A percentile compares a stretch with the other conserved stretches of the same genome.
phyloP scores from a whole-genome alignment of 306 rosid species.

The Citrullus colocynthis region DNA sequence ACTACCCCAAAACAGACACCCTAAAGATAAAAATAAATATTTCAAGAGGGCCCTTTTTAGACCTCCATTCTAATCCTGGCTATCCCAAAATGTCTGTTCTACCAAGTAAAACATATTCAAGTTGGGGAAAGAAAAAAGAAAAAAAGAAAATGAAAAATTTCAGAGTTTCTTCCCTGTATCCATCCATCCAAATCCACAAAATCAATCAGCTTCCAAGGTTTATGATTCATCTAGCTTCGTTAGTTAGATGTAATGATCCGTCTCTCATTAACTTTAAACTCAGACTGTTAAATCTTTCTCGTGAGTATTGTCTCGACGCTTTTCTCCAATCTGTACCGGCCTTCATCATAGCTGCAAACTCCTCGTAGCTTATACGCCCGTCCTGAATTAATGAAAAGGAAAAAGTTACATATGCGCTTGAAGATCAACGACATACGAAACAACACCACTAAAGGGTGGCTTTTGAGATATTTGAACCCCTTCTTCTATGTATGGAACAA shows the following conservation, averaged over 20 bases:
- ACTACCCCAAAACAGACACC: not conserved
- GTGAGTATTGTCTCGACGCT: conserved; percentile 88
- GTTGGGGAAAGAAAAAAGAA: not conserved
- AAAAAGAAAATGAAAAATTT: not conserved
- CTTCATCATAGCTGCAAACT: conserved; percentile 93
- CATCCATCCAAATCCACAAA: not conserved
- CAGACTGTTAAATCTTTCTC: conserved; percentile 92
- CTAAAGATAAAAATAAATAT: not conserved
- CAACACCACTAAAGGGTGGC: not conserved
- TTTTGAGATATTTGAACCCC: not conserved
- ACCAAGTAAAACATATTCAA: not conserved
- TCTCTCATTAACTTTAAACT: conserved; percentile 89
- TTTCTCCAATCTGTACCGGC: conserved; percentile 99
- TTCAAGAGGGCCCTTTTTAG: not conserved
- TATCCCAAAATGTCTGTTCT: conserved; percentile 4
- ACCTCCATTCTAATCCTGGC: conserved; percentile 2
- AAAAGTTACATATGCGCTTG: not conserved
- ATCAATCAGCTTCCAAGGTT: not conserved
- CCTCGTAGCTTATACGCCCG: conserved; percentile 76
- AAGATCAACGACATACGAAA: not conserved
- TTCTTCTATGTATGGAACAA: not conserved
- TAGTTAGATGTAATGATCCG: conserved; percentile 65
- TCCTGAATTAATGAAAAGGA: conserved; percentile 30
- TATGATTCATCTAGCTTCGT: conserved; percentile 2
- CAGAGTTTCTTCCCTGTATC: conserved; percentile 2